phyloP scores from a whole-genome alignment of 2,329 filamentous ascomycete species.

The Akanthomyces muscarius region DNA sequence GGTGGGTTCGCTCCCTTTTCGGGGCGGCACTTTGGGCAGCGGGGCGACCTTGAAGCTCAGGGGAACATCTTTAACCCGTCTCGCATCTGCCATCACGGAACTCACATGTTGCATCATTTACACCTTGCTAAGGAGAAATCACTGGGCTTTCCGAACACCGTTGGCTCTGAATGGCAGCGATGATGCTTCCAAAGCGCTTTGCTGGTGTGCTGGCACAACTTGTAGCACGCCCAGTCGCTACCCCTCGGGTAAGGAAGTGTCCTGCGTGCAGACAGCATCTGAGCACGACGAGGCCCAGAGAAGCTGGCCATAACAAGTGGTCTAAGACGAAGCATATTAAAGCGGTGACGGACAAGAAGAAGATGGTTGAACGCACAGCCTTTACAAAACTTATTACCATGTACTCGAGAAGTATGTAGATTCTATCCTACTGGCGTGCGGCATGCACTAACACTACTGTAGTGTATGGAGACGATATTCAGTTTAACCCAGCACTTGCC shows the following conservation, averaged over 20 bases:
- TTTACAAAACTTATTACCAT: slow-evolving; percentile 71
- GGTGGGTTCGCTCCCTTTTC: slow-evolving; percentile 3
- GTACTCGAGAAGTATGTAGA: slow-evolving; percentile 63
- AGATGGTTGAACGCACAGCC: slow-evolving; percentile 64
- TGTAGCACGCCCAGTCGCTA: background rate
- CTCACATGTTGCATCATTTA: background rate
- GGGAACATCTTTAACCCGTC: slow-evolving; percentile 31
- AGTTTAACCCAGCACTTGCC: slow-evolving; percentile 71
- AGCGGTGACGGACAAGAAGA: slow-evolving; percentile 76
- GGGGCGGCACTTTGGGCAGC: background rate
- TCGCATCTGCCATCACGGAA: background rate
- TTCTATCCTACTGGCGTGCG: background rate
- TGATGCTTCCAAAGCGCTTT: background rate
- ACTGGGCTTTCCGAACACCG: background rate
- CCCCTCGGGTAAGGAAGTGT: slow-evolving; percentile 33
- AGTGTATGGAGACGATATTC: slow-evolving; percentile 74
- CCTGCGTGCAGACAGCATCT: slow-evolving; percentile 48
- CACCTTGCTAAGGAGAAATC: background rate
- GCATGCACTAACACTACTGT: slow-evolving; percentile 16
- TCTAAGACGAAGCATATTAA: slow-evolving; percentile 96
- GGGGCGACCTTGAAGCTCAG: background rate
- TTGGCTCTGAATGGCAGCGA: background rate
- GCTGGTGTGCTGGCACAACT: background rate
- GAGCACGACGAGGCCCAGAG: slow-evolving; percentile 38
- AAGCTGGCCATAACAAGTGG: slow-evolving; percentile 86